Base-by-base conservation (phyloP, 2,329 filamentous ascomycete species). In the Gliomastix tumulicola region DNA sequence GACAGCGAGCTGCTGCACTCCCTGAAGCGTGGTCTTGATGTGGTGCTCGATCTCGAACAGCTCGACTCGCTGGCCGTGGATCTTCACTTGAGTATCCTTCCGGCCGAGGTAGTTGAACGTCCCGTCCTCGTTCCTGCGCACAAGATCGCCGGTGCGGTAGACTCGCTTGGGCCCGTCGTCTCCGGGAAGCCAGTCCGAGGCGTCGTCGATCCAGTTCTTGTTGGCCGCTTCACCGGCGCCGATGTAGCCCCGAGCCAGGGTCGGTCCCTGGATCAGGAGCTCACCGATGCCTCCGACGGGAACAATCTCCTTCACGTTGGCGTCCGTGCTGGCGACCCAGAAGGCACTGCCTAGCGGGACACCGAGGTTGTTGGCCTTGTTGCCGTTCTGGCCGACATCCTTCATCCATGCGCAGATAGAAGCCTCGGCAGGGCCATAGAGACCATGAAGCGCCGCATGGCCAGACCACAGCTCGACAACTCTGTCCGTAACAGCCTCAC, bases 121-220 rank as follows among this genome's bases (percentile, higher is more conserved):
- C 0, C 85, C 84, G 50, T 94, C 84, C 0, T 79, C 67, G 9
- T 94, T 72, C 60, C 95, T 74, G 16, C 87, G 72, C 0, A 88
- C 89, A 48, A 87, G 69, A 49, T 95, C 88, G 1, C 88, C 88
- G 23, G 82, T 88, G 12, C 85, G 75, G 51, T 94, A 94, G 1
- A 95, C 59, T 3, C 79, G 76, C 2, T 88, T 88, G 52, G 78
- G 82, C 1, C 53, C 42, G 0, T 79, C 69, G 49, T 92, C 83
- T 1, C 76, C 45, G 34, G 90, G 67, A 40, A 94, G 86, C 47
- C 80, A 88, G 11, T 69, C 60, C 11, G 32, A 19, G 0, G 63
- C 56, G 10, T 35, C 27, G 2, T 19, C n/a, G 21, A 42, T 22
- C 37, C 37, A 42, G n/a, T 39, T n/a, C 11, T 32, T 30, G n/a